These are phyloP conservation scores for Mesembryanthemum crystallinum DNA, from an alignment of 148 eudicot genomes.

Conservation along the genomic window DNA sequence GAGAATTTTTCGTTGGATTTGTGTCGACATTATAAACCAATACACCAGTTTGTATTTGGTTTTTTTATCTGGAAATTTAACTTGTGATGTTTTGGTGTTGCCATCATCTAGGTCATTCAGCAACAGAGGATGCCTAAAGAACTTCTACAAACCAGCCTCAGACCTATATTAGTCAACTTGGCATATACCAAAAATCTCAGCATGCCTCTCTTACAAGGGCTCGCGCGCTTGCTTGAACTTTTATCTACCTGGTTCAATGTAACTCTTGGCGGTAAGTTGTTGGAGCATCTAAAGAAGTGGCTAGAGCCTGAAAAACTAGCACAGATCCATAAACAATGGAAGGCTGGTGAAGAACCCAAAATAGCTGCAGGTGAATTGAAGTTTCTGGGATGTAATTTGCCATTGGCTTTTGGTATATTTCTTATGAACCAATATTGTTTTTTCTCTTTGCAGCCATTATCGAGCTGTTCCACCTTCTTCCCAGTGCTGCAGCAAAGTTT, in stretches of 20 bases:
- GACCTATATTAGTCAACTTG: constrained; percentile 90
- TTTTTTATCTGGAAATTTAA: background rate
- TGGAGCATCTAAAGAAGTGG: constrained; percentile 97
- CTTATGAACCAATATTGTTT: constrained; percentile 6
- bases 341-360: constrained; percentile 97
- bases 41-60: background rate
- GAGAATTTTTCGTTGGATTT: background rate
- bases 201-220: constrained; percentile 96
- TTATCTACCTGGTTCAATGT: constrained; percentile 96
- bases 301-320: constrained; percentile 96
- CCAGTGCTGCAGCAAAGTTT: constrained; percentile 90
- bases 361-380: constrained; percentile 79
- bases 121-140: constrained; percentile 99
- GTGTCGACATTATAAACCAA: background rate
- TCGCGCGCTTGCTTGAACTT: constrained; percentile 95
- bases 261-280: constrained; percentile 81
- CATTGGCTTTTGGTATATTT: background rate
- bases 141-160: constrained; percentile 93
- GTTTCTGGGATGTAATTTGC: constrained; percentile 7
- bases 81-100: background rate
- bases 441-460: constrained; percentile 78
- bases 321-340: constrained; percentile 90
- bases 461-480: constrained; percentile 95
- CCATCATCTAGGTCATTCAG: constrained; percentile 56
- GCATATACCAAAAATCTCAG: constrained; percentile 92